phyloP scores from a whole-genome alignment of 352 stramenopile genomes.

The Thalassiosira ordinaria region DNA sequence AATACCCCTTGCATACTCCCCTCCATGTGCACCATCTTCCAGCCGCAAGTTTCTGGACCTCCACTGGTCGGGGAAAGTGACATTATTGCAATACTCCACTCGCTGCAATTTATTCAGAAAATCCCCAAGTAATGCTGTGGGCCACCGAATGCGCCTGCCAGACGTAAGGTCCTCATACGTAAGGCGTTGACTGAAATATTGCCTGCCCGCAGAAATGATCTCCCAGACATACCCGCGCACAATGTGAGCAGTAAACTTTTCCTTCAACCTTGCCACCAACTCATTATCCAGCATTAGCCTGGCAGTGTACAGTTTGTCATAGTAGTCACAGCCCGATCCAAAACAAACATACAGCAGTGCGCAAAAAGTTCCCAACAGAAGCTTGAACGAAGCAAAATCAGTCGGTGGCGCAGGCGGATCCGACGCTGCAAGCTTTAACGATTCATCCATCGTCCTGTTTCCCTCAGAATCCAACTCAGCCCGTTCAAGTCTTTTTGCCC shows the following conservation, averaged over 20 bases:
- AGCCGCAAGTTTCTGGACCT: too few relatives aligned
- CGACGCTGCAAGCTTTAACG: not conserved
- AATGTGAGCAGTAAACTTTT: not conserved
- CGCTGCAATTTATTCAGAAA: not conserved
- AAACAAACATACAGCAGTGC: not conserved
- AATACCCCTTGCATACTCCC: not conserved
- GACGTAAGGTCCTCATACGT: not conserved
- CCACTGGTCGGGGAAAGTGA: not conserved
- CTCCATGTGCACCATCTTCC: too few relatives aligned
- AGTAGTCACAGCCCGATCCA: not conserved
- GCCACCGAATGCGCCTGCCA: not conserved
- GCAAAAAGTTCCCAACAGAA: not conserved
- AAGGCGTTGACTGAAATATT: not conserved
- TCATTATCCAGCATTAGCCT: not conserved
- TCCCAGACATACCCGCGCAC: not conserved
- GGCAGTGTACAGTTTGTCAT: not conserved
- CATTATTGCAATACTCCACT: too few relatives aligned
- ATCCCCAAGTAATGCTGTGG: not conserved
- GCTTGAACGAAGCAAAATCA: not conserved
- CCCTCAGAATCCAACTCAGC: not conserved
- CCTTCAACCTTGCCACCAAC: not conserved
- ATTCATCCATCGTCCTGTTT: not conserved
- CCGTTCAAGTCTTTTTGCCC: not conserved
- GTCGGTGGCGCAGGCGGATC: not conserved
- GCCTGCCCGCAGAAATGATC: not conserved